Percentiles rank a stretch among this genome's conserved stretches.
Evolutionary conservation across 148 eudicot genomes (phyloP).

Genomic region (Silene latifolia): DNA sequence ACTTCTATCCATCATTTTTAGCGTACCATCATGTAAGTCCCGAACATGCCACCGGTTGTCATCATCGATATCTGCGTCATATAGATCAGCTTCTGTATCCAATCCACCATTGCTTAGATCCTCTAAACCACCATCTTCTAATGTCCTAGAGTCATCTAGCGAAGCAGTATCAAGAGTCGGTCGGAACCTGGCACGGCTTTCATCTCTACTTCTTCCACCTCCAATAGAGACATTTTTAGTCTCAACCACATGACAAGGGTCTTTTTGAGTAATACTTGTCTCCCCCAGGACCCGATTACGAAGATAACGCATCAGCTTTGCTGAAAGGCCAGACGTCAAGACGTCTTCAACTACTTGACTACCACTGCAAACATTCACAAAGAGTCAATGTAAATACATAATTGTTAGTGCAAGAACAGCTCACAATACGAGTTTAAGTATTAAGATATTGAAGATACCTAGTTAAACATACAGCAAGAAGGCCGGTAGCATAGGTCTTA

Average conservation of each 20-base stretch:
- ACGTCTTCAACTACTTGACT: constrained; percentile 91
- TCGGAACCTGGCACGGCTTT: constrained; percentile 54
- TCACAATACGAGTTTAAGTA: neutral
- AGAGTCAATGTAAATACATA: constrained; percentile 5
- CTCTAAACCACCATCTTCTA: constrained; percentile 47
- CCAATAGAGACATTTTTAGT: constrained; percentile 43
- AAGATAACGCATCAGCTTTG: constrained; percentile 87
- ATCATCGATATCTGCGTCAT: constrained; percentile 44
- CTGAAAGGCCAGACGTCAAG: constrained; percentile 81
- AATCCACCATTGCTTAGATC: constrained; percentile 41
- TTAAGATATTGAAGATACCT: constrained; percentile 44
- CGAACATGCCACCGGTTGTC: constrained; percentile 45
- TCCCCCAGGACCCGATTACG: constrained; percentile 76
- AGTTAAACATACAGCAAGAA: constrained; percentile 82
- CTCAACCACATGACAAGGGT: constrained; percentile 42
- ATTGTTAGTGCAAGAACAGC: neutral
- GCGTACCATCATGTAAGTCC: constrained; percentile 51
- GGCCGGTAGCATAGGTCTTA: constrained; percentile 81
- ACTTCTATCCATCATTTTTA: constrained; percentile 43
- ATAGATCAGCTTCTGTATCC: constrained; percentile 32
- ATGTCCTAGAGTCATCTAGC: constrained; percentile 48
- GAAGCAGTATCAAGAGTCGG: constrained; percentile 50
- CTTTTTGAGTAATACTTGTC: constrained; percentile 48
- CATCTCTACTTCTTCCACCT: constrained; percentile 60
- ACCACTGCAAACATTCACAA: constrained; percentile 53